Base-by-base conservation (phyloP, 148 eudicot genomes). In the Fagopyrum homotropicum region DNA sequence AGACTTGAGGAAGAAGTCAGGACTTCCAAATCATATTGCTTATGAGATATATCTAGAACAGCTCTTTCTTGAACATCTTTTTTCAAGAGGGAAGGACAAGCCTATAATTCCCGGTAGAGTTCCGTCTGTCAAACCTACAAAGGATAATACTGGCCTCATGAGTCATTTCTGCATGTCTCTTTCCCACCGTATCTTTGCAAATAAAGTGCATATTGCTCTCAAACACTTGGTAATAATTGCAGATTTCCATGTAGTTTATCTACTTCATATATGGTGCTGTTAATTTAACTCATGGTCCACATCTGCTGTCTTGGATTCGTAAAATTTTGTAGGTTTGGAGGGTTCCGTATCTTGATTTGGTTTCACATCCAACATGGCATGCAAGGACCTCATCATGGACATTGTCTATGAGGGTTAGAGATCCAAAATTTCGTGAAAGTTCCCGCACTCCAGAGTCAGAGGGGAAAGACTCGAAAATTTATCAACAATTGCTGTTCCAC, bases 281-380 rank as follows among this genome's bases (percentile, higher is more conserved):
- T 10, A 51, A 4, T 56, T 55, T 54, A 14, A 19, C 19, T 56
- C 52, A 40, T 54, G 57, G 73, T 57, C 43, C 0, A 26, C 47
- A 0, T 46, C 19, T 56, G 35, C 66, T 74, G 22, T 16, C 46
- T 35, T 52, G 66, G 14, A 54, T 6, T 40, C 40, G 2, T 19
- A 19, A 16, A 19, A 2, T 72, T 55, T 71, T 82, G 77, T 52
- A 95, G 98, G 97, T 81, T 59, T 70, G 75, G 61, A 86, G 85
- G 80, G 85, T 91, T 68, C 90, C 97, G 1, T 90, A 95, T 83
- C 87, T 92, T 73, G 86, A 86, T 19, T 85, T 95, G 81, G 83
- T 88, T 79, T 85, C 93, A 79, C 96, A 92, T 82, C 93, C 96
- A 47, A 92, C 97, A 2, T 95, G 98, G 98, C 90, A 92, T 83